Percentiles rank a stretch among this genome's conserved stretches.
phyloP scores from a whole-genome alignment of 768 basidiomycete genomes.

The Termitomyces sp. region DNA sequence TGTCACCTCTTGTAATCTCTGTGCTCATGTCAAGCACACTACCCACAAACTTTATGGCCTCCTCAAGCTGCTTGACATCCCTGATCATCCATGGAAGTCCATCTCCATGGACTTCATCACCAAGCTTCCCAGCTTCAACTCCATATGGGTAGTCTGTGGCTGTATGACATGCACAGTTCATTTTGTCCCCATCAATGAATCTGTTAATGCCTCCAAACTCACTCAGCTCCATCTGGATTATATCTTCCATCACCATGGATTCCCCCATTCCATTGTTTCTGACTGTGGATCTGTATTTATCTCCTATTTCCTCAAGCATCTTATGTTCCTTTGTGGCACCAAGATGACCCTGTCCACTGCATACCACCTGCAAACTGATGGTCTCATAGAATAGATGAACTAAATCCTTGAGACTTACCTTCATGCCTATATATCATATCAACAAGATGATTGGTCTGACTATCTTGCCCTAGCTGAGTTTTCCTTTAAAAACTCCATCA shows the following conservation, averaged over 20 bases:
- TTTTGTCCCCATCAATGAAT: slow-evolving; percentile 34
- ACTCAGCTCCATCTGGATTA: slow-evolving; percentile 31
- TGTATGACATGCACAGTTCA: slow-evolving; percentile 36
- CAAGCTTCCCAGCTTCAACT: slow-evolving; percentile 36
- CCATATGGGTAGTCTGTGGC: slow-evolving; percentile 34
- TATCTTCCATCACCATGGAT: slow-evolving; percentile 33
- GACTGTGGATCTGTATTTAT: too few species aligned
- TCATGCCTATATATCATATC: too few species aligned
- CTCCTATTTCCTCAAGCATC: slow-evolving; percentile 25
- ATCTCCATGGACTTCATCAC: slow-evolving; percentile 42
- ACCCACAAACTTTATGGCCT: slow-evolving; percentile 33
- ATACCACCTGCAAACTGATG: slow-evolving; percentile 33
- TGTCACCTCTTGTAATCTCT: slow-evolving; percentile 31
- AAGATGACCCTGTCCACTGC: slow-evolving; percentile 26
- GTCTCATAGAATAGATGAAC: slow-evolving; percentile 29
- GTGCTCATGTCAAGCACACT: slow-evolving; percentile 26
- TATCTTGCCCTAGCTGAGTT: too few species aligned
- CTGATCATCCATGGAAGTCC: slow-evolving; percentile 29
- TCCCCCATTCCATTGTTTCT: slow-evolving; percentile 29
- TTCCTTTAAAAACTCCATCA: slow-evolving; percentile 34
- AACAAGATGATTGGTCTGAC: too few species aligned
- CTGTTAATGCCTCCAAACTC: slow-evolving; percentile 24
- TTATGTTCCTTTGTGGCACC: slow-evolving; percentile 9
- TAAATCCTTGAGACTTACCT: too few species aligned
- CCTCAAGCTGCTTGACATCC: slow-evolving; percentile 32